Evolutionary conservation across 2,329 filamentous ascomycete species (phyloP), one percentile per base, ranked within the genome.

Genomic region (Botryosphaeria dothidea): DNA sequence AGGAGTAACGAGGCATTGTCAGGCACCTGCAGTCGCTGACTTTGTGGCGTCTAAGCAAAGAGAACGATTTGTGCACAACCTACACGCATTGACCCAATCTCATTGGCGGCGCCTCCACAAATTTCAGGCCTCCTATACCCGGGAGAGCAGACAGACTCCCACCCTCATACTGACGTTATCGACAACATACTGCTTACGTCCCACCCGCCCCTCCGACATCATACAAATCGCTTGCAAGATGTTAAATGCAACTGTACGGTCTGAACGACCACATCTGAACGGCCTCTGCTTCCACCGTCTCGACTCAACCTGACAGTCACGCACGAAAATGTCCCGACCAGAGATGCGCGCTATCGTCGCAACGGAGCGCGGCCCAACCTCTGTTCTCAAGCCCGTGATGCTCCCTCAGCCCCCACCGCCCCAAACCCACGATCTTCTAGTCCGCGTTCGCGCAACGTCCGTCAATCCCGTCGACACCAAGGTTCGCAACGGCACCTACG

Each of bases 381-480:
- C 71, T 15, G 48, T 75, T 8, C 68, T 77, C 13, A 43, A 70
- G 25, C 60, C 71, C 27, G 66, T 69, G 11, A 62, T 71, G 17
- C 66, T 82, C 74, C 69, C 73, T 2, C 70, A 70, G 41, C 76
- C 75, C 15, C 65, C 68, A 7, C 65, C 68, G 9, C 73, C 73
- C 7, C 45, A 69, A 43, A 74, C 74, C n/a, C 69, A 75, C 54
- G 74, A 79, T 67, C 48, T 80, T 8, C 69, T 80, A 4, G 68
- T 80, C 11, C 77, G 75, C 52, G 71, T 79, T 52, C 73, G 76
- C 68, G 77, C 76, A 15, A 72, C 69, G 52, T 75, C 77, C 72
- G 71, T 80, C 38, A 80, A 80, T 45, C 78, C 78, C 2, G 72
- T 80, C 45, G 78, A 80, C 65, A 77, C 71, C 25, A 80, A 80